Base-by-base conservation (phyloP, 106 monocot species). In the Dendrobium nobile region DNA sequence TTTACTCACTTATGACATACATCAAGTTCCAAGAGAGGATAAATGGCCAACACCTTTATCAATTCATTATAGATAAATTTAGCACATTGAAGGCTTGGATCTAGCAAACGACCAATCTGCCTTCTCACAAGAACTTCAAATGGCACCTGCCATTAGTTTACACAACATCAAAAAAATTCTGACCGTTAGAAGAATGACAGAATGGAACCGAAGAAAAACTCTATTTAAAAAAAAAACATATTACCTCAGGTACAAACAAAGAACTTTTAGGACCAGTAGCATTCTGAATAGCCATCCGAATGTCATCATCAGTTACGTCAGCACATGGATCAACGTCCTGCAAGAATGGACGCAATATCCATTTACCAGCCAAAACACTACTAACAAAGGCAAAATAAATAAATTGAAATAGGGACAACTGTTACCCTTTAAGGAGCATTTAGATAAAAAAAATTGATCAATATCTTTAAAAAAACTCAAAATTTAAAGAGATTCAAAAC, bases 31-130 rank as follows among this genome's bases (percentile, higher is more conserved):
- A 78, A 26, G 5, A 27, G 9, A 68, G 47, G 47, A 61, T 18
- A 56, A 3, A 41, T 48, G 55, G 31, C 48, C 27, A 33, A 95
- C 72, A 93, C 99, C 95, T 99, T 99, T 42, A 95, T 87, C 73
- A 99, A 82, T 82, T 99, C 99, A 77, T 99, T 95, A 83, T 99
- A 99, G 26, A 99, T 95, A 78, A 99, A 99, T 28, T 86, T 88
- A 78, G 95, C 95, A 89, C 99, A 99, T 31, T 99, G 99, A 85
- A 99, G 90, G 65, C 99, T 95, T 77, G 99, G 99, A 85, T 99
- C 95, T 47, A 99, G 84, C 72, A 99, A 85, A 78, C 95, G 92
- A 79, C 91, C 85, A 79, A 99, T 99, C 82, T 95, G 99, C 82
- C 86, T 91, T 70, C 99, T 79, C 18, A 99, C 91, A 82, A 99